Percentiles rank a stretch among this genome's conserved stretches.
These are phyloP conservation scores for Jaltomata sinuosa DNA, from an alignment of 257 asterid species.

Conservation along the genomic window DNA sequence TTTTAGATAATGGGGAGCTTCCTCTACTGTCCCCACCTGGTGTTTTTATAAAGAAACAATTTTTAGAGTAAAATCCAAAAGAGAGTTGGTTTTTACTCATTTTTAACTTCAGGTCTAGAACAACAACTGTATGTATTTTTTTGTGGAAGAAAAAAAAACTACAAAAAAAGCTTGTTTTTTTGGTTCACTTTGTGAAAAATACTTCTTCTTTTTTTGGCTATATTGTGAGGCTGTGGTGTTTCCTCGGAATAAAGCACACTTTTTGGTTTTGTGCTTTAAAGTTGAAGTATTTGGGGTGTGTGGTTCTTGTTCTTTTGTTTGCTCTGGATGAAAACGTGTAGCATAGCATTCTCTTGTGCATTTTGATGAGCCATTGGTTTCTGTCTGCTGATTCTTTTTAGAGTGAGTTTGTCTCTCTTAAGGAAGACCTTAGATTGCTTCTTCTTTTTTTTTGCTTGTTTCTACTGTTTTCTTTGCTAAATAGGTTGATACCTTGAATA, in stretches of 20 bases:
- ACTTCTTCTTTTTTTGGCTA: conserved; percentile 10
- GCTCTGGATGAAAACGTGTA: conserved; percentile 11
- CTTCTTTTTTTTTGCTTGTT: not conserved
- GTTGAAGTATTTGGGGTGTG: conserved; percentile 23
- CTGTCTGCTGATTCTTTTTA: conserved; percentile 5
- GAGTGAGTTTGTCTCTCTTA: not conserved
- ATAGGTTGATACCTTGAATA: not conserved
- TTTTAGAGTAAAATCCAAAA: not conserved
- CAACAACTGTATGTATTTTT: not conserved
- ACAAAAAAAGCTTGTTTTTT: not conserved
- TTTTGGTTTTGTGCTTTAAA: conserved; percentile 7
- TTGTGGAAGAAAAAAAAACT: not conserved
- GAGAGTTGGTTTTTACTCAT: not conserved
- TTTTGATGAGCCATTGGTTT: not conserved
- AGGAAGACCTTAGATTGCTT: not conserved
- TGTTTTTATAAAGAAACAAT: conserved; percentile 4
- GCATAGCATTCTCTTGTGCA: conserved; percentile 1
- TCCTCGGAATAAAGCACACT: conserved; percentile 20
- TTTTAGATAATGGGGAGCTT: conserved; percentile 1
- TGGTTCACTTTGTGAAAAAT: conserved; percentile 2
- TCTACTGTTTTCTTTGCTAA: not conserved
- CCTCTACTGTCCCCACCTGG: not conserved
- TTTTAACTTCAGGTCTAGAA: not conserved
- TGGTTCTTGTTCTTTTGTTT: conserved; percentile 24
- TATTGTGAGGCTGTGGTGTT: conserved; percentile 59